Conservation (phyloP, 345 rosid species). For the Syzygium aromaticum region DNA sequence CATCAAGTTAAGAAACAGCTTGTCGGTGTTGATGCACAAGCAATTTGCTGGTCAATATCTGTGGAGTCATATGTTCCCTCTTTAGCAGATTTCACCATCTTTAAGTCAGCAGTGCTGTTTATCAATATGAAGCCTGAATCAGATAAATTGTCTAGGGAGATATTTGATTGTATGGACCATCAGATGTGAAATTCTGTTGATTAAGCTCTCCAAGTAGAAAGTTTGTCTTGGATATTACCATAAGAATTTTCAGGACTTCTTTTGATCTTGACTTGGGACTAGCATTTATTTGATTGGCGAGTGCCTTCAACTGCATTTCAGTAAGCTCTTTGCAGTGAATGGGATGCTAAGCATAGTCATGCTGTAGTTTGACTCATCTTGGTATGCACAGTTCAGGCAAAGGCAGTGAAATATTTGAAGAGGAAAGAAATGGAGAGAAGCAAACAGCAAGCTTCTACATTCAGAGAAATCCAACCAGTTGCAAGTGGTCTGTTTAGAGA, state of each 20-base stretch:
- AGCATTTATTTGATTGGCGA: neutral
- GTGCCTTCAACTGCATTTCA: neutral
- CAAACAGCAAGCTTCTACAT: slow-evolving; percentile 10
- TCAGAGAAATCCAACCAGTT: slow-evolving; percentile 9
- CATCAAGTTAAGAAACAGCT: neutral
- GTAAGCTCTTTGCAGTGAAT: neutral
- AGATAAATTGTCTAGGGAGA: neutral
- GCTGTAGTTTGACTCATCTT: neutral
- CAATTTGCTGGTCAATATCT: neutral
- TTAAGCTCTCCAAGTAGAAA: neutral
- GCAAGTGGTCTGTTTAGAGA: slow-evolving; percentile 54
- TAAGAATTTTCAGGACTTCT: neutral
- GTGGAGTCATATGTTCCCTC: neutral
- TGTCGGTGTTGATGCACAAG: neutral
- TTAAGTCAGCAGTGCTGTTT: neutral
- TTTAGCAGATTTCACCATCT: neutral
- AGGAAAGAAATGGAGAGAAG: slow-evolving; percentile 29
- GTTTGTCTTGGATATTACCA: neutral
- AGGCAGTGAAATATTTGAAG: slow-evolving; percentile 53
- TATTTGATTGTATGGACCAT: neutral
- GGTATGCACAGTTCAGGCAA: slow-evolving; percentile 49
- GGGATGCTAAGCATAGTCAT: neutral
- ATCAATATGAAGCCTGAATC: neutral
- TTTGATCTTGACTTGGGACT: neutral
- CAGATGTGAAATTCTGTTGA: neutral